phyloP scores from a whole-genome alignment of 441 rosid genomes.

The Daphne laureola region DNA sequence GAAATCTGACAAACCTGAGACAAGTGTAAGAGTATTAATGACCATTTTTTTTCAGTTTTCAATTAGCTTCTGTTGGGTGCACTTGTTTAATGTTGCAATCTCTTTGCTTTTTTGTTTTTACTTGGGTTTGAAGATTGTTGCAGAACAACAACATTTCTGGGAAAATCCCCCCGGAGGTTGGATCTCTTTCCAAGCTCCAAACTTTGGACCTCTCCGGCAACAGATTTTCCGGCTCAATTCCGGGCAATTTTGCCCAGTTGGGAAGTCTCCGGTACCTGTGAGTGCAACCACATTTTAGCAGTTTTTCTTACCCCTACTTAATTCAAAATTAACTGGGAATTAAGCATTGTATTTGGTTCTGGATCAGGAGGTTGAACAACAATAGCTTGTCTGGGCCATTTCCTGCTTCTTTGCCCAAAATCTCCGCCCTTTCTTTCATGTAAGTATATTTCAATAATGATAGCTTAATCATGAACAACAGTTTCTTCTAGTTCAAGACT shows the following conservation, averaged over 20 bases:
- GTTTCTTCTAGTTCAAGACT: background rate
- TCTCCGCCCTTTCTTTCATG: conserved; percentile 75
- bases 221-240: conserved; percentile 54
- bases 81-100: conserved; percentile 5
- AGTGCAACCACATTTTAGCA: conserved; percentile 17
- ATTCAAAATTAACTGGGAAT: conserved; percentile 1
- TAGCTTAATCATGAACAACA: conserved; percentile 2
- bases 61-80: conserved; percentile 6
- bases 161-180: conserved; percentile 59
- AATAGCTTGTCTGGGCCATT: conserved; percentile 81
- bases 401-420: conserved; percentile 66
- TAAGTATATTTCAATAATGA: conserved; percentile 30
- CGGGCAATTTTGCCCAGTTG: conserved; percentile 45
- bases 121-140: conserved; percentile 44
- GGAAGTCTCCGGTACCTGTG: conserved; percentile 61
- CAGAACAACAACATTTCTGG: conserved; percentile 88
- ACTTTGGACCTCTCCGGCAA: conserved; percentile 85
- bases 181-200: conserved; percentile 54
- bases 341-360: conserved; percentile 26
- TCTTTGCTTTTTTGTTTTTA: conserved; percentile 1
- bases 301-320: background rate
- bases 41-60: background rate
- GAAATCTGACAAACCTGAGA: conserved; percentile 75
- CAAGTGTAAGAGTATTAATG: conserved; percentile 54
- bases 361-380: conserved; percentile 84